Conservation (phyloP, 306 rosid genomes). For the Cicer cuneatum region DNA sequence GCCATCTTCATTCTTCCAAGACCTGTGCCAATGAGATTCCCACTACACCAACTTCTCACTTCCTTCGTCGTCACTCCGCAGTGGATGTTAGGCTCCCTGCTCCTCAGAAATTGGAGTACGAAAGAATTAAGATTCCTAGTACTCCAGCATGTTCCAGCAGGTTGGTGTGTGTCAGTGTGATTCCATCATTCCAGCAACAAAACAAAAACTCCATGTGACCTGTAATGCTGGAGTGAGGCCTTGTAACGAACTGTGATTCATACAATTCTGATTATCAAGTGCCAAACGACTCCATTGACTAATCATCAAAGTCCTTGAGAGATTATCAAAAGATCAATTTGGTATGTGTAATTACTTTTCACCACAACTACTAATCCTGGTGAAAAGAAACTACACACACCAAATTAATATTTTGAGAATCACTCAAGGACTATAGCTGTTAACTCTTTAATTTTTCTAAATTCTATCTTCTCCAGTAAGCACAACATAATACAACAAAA, state of each 20-base stretch:
- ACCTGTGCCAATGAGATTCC: conserved; percentile 7
- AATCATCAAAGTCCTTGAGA: too few species aligned
- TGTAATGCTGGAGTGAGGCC: not conserved
- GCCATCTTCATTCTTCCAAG: too few species aligned
- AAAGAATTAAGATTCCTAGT: not conserved
- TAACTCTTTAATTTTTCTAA: too few species aligned
- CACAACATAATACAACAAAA: too few species aligned
- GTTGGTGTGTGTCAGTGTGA: not conserved
- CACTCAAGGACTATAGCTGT: too few species aligned
- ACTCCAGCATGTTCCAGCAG: not conserved
- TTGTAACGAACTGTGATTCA: not conserved
- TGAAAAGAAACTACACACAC: conserved; percentile 17
- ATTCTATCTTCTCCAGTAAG: too few species aligned
- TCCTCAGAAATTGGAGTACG: not conserved
- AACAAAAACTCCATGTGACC: conserved; percentile 12
- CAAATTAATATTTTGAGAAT: not conserved
- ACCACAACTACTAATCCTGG: not conserved
- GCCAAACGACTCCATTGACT: too few species aligned
- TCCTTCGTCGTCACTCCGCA: not conserved
- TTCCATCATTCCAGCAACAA: conserved; percentile 11
- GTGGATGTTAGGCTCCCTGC: not conserved
- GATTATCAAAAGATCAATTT: too few species aligned
- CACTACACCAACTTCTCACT: not conserved
- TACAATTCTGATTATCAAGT: not conserved
- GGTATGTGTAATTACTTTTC: too few species aligned